These are phyloP conservation scores for Penicillium turbatum DNA, from an alignment of 495 filamentous ascomycete genomes.

Conservation along the genomic window DNA sequence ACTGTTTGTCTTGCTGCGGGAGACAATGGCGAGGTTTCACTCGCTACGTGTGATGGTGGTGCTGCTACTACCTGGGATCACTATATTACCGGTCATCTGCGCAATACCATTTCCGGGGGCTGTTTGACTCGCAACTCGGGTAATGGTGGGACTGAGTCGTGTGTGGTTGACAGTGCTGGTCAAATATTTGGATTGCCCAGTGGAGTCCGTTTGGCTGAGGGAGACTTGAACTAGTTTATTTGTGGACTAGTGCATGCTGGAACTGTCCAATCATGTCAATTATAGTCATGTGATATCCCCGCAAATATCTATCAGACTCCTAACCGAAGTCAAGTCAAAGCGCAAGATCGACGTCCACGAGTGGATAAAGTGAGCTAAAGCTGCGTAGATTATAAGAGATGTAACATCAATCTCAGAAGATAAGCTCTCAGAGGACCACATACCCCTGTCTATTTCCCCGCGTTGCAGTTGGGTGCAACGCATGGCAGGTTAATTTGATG, in stretches of 20 bases:
- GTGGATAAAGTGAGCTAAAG: too few species aligned
- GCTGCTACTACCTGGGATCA: slow-evolving; percentile 23
- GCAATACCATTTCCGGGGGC: slow-evolving; percentile 12
- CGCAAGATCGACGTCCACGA: too few species aligned
- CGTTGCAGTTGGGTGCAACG: too few species aligned
- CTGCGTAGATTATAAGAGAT: too few species aligned
- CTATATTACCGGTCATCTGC: slow-evolving; percentile 26
- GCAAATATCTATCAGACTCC: too few species aligned
- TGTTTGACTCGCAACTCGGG: slow-evolving; percentile 24
- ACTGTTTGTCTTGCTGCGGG: slow-evolving; percentile 18
- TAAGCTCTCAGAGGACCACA: too few species aligned
- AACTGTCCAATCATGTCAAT: background rate
- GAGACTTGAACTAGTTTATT: background rate
- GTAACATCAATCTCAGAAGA: too few species aligned
- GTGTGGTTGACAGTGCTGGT: slow-evolving; percentile 17
- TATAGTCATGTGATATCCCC: background rate
- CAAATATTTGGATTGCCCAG: slow-evolving; percentile 35
- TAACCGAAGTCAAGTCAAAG: too few species aligned
- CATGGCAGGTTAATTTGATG: too few species aligned
- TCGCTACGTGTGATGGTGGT: slow-evolving; percentile 15
- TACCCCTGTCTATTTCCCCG: too few species aligned
- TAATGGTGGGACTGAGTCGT: slow-evolving; percentile 6
- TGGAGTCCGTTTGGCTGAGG: slow-evolving; percentile 19
- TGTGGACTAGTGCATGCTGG: background rate
- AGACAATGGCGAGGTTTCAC: background rate